Percentiles rank a stretch among this genome's conserved stretches.
Conservation (phyloP, 345 rosid genomes). For the Arabidopsis suecica region DNA sequence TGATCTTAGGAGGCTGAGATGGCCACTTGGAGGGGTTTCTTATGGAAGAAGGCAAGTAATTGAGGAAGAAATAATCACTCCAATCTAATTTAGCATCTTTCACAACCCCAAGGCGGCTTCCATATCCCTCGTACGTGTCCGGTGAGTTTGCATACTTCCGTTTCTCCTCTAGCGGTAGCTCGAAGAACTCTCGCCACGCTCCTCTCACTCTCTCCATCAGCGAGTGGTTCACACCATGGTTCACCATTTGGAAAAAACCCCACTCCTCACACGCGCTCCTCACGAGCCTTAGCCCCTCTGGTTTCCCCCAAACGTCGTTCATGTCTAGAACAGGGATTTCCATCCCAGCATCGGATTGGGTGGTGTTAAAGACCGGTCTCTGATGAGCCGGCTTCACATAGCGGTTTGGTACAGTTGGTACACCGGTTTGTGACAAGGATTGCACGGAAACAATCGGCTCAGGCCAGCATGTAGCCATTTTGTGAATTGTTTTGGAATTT, state of each 20-base stretch:
- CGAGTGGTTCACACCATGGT: conserved; percentile 74
- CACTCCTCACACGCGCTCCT: conserved; percentile 72
- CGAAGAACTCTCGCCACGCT: conserved; percentile 78
- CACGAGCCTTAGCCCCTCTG: conserved; percentile 42
- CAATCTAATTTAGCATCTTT: conserved; percentile 88
- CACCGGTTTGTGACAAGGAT: conserved; percentile 70
- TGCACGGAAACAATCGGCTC: conserved; percentile 93
- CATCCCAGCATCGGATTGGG: conserved; percentile 17
- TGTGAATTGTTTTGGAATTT: background rate
- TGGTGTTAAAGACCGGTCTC: conserved; percentile 48
- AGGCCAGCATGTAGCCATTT: conserved; percentile 65
- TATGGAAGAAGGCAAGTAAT: conserved; percentile 58
- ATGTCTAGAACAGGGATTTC: conserved; percentile 74
- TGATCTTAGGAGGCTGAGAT: conserved; percentile 62
- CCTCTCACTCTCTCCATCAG: conserved; percentile 59
- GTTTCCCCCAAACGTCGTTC: conserved; percentile 34
- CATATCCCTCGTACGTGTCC: conserved; percentile 89
- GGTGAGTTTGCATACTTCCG: conserved; percentile 74
- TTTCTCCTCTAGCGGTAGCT: conserved; percentile 69
- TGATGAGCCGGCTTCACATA: conserved; percentile 66
- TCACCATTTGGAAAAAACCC: conserved; percentile 93
- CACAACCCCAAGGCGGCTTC: conserved; percentile 84
- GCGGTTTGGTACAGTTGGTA: conserved; percentile 56
- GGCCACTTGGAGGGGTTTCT: conserved; percentile 81
- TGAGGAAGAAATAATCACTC: conserved; percentile 91